Conservation (phyloP, 1,284 basidiomycete genomes). For the Schizophyllum commune region DNA sequence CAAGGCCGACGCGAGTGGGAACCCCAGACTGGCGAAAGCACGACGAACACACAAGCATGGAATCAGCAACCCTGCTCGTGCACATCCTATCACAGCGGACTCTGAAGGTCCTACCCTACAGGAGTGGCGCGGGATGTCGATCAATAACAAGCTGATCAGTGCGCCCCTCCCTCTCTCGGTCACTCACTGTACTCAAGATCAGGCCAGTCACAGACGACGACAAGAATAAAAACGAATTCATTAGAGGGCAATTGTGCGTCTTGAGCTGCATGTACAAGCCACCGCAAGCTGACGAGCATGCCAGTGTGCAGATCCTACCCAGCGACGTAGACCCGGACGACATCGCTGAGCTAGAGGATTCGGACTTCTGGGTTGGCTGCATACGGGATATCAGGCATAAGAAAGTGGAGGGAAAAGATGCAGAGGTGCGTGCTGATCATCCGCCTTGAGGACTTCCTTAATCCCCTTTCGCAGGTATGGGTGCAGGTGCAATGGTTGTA, state of each 20-base stretch:
- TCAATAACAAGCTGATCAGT: not conserved
- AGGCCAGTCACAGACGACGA: not conserved
- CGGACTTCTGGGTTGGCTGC: not conserved
- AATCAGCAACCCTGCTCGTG: not conserved
- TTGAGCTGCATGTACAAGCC: not conserved
- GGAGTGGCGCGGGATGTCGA: not conserved
- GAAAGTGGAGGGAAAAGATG: not conserved
- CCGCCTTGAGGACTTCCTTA: not conserved
- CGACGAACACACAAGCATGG: not conserved
- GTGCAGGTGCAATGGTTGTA: not conserved
- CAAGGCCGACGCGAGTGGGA: not conserved
- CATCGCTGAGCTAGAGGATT: not conserved
- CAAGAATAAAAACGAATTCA: not conserved
- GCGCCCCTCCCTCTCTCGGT: not conserved
- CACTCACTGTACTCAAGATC: not conserved
- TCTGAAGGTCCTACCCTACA: not conserved
- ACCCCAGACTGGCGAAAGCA: not conserved
- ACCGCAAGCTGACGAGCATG: not conserved
- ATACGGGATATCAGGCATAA: not conserved
- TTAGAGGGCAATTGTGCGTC: not conserved
- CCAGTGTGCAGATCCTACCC: not conserved
- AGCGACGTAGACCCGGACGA: not conserved
- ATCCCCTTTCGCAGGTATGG: not conserved
- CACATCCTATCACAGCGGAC: not conserved
- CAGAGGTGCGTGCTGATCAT: not conserved